Base-by-base conservation (phyloP, 306 rosid species). In the Pueraria montana region DNA sequence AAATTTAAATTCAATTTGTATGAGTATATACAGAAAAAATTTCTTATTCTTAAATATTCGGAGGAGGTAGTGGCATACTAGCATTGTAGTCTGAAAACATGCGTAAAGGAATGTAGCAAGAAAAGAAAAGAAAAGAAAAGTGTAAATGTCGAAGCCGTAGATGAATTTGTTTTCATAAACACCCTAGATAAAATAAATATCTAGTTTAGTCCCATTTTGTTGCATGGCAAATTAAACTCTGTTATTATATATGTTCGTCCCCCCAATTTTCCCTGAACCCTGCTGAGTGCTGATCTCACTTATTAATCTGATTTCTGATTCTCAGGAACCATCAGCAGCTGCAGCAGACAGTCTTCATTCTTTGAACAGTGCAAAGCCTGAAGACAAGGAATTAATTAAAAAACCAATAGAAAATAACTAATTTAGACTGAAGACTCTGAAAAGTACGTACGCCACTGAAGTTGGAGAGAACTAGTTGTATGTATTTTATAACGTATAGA, bases 401-500 rank as follows among this genome's bases (percentile, higher is more conserved):
- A 21, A 69, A 24, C 1, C 5, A 67, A 4, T 10, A 40, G 18
- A 68, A 12, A 12, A 42, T 38, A 68, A 27, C 3, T n/a, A 18
- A 68, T 21, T 20, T 20, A 36, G 23, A 30, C 14, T 16, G 13
- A 64, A 34, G 7, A 10, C 48, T 65, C 73, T 66, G 72, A 66
- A 66, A 9, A 66, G n/a, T 17, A 27, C 18, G 1, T 1, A 32
- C 4, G 9, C 49, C 49, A 66, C 26, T 18, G 17, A 66, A 38
- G 27, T 34, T 36, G 16, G 11, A 66, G 24, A 66, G 49, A n/a
- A 34, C 72, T 8, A 14, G 14, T 34, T 13, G 26, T 18, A 36
- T 34, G 30, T 66, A 65, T 65, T 65, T n/a, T 65, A 65, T 65
- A 64, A 27, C 72, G 26, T n/a, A 67, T 67, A 66, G 27, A 63